A percentile compares a stretch with the other conserved stretches of the same genome.
phyloP scores from a whole-genome alignment of 2,329 filamentous ascomycete genomes.

The Penicillium sp. region DNA sequence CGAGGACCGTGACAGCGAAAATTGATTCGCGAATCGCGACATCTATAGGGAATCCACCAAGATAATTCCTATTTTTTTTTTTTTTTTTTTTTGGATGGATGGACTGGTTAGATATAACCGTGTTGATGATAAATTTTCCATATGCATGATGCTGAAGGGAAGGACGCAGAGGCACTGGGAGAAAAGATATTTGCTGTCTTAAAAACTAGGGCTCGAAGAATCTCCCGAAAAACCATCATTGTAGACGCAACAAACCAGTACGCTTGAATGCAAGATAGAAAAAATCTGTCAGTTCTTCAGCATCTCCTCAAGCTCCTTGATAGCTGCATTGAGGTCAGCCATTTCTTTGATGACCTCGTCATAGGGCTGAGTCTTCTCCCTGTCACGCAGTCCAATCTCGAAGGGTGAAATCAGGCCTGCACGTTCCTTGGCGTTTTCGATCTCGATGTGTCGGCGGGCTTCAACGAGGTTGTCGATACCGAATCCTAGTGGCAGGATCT shows the following conservation, averaged over 20 bases:
- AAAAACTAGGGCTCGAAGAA: neutral
- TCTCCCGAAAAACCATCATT: neutral
- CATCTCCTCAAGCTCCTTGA: neutral
- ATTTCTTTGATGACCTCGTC: neutral
- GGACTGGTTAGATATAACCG: neutral
- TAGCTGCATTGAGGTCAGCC: neutral
- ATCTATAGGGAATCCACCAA: neutral
- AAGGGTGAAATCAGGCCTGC: neutral
- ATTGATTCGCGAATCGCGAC: conserved; percentile 6
- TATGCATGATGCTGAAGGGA: too few relatives aligned
- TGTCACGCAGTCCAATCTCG: neutral
- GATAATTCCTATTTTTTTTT: neutral
- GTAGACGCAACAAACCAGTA: neutral
- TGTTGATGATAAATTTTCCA: too few relatives aligned
- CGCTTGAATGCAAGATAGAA: neutral
- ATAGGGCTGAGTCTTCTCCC: neutral
- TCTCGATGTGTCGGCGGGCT: neutral
- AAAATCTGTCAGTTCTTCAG: neutral
- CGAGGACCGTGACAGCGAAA: conserved; percentile 22
- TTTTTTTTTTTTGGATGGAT: neutral
- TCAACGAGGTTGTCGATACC: neutral
- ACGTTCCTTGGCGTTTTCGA: neutral
- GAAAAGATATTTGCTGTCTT: neutral
- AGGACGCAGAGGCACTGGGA: too few relatives aligned
- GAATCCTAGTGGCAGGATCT: neutral